phyloP scores from a whole-genome alignment of 306 rosid species.

The Sindora glabra region DNA sequence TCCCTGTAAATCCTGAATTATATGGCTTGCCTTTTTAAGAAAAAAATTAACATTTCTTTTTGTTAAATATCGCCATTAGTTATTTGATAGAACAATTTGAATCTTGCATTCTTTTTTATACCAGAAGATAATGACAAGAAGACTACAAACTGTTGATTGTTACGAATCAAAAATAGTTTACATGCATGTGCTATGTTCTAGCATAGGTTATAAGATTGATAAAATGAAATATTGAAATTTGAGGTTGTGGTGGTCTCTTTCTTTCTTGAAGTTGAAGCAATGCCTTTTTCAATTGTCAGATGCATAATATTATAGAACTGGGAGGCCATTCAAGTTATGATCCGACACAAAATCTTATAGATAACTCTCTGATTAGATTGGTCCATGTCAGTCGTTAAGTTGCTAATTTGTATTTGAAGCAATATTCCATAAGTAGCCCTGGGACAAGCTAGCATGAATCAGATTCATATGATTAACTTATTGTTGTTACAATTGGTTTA shows the following conservation, averaged over 20 bases:
- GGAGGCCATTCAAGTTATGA: background rate
- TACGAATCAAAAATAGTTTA: background rate
- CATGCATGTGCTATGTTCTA: conserved; percentile 6
- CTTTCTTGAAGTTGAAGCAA: background rate
- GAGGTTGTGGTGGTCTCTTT: background rate
- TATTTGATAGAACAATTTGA: background rate
- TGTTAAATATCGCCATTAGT: background rate
- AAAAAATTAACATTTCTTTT: background rate
- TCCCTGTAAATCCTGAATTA: background rate
- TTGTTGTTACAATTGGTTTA: background rate
- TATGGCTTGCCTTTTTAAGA: background rate
- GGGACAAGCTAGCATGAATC: background rate
- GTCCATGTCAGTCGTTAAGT: background rate
- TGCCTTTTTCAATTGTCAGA: background rate
- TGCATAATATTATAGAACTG: background rate
- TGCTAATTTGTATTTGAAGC: background rate
- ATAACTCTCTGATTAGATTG: background rate
- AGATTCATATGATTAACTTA: background rate
- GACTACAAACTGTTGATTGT: background rate
- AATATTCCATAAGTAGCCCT: background rate
- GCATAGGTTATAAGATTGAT: background rate
- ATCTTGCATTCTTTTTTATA: background rate
- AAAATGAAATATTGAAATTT: background rate
- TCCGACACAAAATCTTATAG: background rate
- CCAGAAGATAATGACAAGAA: background rate